Evolutionary conservation across 345 rosid genomes (phyloP).

Genomic region (Syzygium aromaticum): DNA sequence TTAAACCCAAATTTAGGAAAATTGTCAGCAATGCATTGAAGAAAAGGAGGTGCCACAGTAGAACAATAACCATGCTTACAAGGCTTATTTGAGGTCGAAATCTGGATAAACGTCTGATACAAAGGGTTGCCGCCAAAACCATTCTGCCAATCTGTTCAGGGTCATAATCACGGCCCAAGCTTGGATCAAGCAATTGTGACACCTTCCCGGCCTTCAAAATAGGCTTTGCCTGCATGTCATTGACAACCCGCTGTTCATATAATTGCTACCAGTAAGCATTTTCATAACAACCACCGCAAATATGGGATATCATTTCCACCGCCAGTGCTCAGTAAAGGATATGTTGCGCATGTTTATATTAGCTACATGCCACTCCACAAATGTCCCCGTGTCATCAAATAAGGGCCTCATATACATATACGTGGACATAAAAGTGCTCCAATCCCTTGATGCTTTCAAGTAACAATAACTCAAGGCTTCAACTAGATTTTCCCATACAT

Average conservation of each 20-base stretch:
- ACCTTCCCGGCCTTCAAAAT: constrained; percentile 56
- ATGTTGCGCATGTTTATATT: background rate
- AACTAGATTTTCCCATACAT: background rate
- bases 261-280: background rate
- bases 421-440: background rate
- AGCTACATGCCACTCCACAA: background rate
- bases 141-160: constrained; percentile 52
- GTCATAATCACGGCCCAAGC: constrained; percentile 26
- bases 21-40: background rate
- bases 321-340: background rate
- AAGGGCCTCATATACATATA: background rate
- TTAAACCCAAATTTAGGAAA: background rate
- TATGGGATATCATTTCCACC: background rate
- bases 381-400: background rate
- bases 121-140: constrained; percentile 75
- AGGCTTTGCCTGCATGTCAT: constrained; percentile 64
- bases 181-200: constrained; percentile 67
- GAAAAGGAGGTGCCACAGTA: background rate
- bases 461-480: background rate
- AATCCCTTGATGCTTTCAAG: background rate
- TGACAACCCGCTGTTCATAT: background rate
- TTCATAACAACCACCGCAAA: background rate
- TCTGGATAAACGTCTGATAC: constrained; percentile 55
- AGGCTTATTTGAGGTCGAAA: constrained; percentile 64
- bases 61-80: constrained; percentile 20